Base-by-base conservation (phyloP, 352 stramenopile species). In the Globisporangium nunn region DNA sequence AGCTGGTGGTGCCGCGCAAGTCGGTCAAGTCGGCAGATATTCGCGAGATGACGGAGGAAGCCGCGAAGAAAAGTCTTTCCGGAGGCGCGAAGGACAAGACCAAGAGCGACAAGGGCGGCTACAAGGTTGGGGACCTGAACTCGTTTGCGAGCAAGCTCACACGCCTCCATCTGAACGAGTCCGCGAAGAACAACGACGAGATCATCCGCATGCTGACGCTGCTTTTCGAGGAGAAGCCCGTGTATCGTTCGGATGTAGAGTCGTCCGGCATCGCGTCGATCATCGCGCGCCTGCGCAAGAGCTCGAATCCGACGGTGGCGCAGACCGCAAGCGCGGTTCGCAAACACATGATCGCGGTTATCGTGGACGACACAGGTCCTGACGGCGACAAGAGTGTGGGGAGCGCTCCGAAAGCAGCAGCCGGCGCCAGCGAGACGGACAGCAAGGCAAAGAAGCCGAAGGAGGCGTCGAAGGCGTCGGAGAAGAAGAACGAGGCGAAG, bases 1-100 rank as follows among this genome's bases (percentile, higher is more conserved):
- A 91, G 48, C 67, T 91, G 30, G 70, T 89, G 0, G 78, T 89
- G 8, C 81, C 81, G 1, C 78, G 82, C 47, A 88, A 92, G 58
- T 77, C 82, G 2, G 78, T 90, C 5, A 92, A 88, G 52, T 88
- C 79, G 10, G 66, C 78, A 0, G 82, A 90, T 54, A 88, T 88
- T 64, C 74, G 78, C 4, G 79, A 90, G 50, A 84, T 84, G 60
- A 85, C 77, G 0, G 80, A 89, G 41, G 74, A 87, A 59, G 75
- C 77, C 6, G 75, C 78, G 39, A 78, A 77, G 47, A 87, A 87
- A 58, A 79, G 85, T 30, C 40, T 75, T 14, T 54, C 39, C 39
- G 57, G 60, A 6, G 45, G n/a, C 11, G 56, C n/a, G 70, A 78
- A 45, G 40, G 65, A 30, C 64, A 86, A 82, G 50, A 57, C 56